These are phyloP conservation scores for Xylaria longipes DNA, from an alignment of 495 filamentous ascomycete species.

Conservation along the genomic window DNA sequence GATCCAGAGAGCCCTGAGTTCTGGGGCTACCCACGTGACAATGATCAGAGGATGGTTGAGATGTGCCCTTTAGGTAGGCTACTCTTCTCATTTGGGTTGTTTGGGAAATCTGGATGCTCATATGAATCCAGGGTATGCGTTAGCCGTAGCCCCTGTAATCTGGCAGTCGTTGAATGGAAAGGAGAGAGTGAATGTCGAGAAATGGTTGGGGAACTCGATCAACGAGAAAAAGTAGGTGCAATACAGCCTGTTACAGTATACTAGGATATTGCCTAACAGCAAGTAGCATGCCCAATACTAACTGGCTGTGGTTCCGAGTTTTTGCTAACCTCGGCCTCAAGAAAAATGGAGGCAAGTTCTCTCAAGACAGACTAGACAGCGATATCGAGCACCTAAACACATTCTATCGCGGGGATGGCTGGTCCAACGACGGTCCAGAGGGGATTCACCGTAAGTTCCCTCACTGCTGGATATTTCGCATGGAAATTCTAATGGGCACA, in stretches of 20 bases:
- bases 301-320: constrained; percentile 81
- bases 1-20: constrained; percentile 70
- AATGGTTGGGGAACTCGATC: constrained; percentile 72
- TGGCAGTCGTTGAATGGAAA: constrained; percentile 68
- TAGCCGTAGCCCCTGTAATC: constrained; percentile 69
- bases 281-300: constrained; percentile 62
- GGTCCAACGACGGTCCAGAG: constrained; percentile 81
- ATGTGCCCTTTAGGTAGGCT: constrained; percentile 70
- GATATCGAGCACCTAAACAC: constrained; percentile 80
- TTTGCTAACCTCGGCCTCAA: constrained; percentile 81
- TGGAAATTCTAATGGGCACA: neutral
- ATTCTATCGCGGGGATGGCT: constrained; percentile 79
- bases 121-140: constrained; percentile 52
- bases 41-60: constrained; percentile 85
- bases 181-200: constrained; percentile 66
- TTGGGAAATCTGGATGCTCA: neutral
- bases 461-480: neutral
- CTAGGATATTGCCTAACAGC: constrained; percentile 18
- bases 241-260: neutral
- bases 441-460: constrained; percentile 64
- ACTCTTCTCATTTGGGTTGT: neutral
- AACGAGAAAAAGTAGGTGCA: constrained; percentile 69
- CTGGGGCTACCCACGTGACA: constrained; percentile 74
- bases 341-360: constrained; percentile 70
- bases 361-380: constrained; percentile 67